Base-by-base conservation (phyloP, 2,329 filamentous ascomycete genomes). In the Pseudocercospora musae region DNA sequence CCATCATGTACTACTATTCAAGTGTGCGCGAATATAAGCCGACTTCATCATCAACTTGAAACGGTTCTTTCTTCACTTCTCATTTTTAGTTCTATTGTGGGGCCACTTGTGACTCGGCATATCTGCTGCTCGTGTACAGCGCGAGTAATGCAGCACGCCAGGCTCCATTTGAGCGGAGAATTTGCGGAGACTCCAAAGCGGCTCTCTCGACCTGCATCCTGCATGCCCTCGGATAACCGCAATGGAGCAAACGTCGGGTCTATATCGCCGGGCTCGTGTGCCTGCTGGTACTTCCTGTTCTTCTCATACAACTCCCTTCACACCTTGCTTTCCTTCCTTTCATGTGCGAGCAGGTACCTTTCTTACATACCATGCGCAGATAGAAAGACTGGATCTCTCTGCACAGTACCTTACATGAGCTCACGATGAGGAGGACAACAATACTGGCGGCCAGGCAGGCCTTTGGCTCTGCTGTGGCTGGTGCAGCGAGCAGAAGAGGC, bases 401-500 rank as follows among this genome's bases (percentile, higher is more conserved):
- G 21, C 15, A 58, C 46, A 21, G 2, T 29, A 59, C 29, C 49
- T 31, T 49, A 31, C 46, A 50, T 23, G 55, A 48, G 42, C 37
- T 18, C 54, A 64, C 27, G 53, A 66, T 62, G 64, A 66, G 59
- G 59, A 60, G 49, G 25, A 53, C 53, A 46, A 62, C 59, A 27
- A 60, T 66, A 50, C 59, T 62, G 37, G 62, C 64, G 37, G 62
- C 62, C 31, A 61, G 64, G 58, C 69, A 66, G 20, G 61, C 65
- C 52, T 55, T 68, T 29, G 44, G 64, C 59, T 58, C 31, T 55
- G 54, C 60, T 55, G 37, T 63, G 56, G 65, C 68, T 56, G 68
- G 68, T 37, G 62, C 68, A 62, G 60, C 65, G 46, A 57, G 62
- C 31, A 72, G 75, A 64, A 74, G 79, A 69, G 75, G 74, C 65